Base-by-base conservation (phyloP, 768 basidiomycete genomes). In the Suillus plorans region DNA sequence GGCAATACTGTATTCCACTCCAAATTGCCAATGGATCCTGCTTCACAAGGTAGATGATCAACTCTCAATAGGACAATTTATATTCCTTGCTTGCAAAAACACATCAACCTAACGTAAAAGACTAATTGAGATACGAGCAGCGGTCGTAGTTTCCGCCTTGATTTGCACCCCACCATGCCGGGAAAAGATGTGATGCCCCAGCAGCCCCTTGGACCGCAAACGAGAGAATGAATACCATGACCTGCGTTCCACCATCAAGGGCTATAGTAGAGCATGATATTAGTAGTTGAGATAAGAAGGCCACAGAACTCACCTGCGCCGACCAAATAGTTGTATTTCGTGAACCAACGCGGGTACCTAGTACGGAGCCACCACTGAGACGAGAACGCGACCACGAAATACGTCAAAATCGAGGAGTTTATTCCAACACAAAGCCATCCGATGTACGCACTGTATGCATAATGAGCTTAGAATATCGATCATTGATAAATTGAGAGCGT, bases 171-270 rank as follows among this genome's bases (percentile, higher is more conserved):
- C 82, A 84, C 83, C 83, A 84, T 71, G 78, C 74, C 25, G 82
- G 82, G 76, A 84, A 83, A 25, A 81, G 67, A 69, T 84, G 80
- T 1, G 81, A 72, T 5, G 72, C 63, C 14, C 85, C 85, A 5
- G 81, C 77, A 8, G 81, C 85, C 14, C 86, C 86, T 63, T 81
- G 80, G 0, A 86, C 83, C 0, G 84, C 77, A 63, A 79, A 80
- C 0, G 85, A 82, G 13, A 82, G 72, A 36, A 86, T 79, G 68
- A 85, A 84, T 20, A 84, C 80, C 82, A 86, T 85, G 34, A 86
- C 83, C 70, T 86, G 79, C 1, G 74, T 73, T 12, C 78, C 81
- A 28, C 77, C 75, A 47, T 80, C 77, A 18, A 82, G 78, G 18
- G 72, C 76, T 70, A 64, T 66, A 42, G 25, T 9, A 31, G 16